Base-by-base conservation (phyloP, 129 eudicot species). In the Tagetes patula region DNA sequence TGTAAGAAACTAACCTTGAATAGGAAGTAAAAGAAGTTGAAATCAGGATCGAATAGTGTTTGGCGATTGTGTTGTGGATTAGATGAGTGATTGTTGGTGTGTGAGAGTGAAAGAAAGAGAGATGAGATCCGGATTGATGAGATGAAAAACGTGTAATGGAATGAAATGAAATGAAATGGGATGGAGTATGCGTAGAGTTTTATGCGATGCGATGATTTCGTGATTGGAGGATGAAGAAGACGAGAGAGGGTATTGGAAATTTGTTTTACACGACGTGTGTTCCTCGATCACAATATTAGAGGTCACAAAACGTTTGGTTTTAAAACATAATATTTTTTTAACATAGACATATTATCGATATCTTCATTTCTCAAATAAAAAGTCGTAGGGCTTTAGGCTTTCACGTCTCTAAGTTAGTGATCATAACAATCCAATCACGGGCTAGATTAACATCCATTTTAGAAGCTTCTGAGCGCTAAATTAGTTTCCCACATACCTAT, bases 201-300 rank as follows among this genome's bases (percentile, higher is more conserved):
- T 60, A 60, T 39, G 52, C n/a, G 67, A 67, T 66, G 76, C 55
- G 76, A 43, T 46, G 48, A 64, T 49, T 53, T 78, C 59, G 73
- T 71, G 77, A 78, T 52, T 53, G 77, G 71, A 52, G 82, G 45
- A 61, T 43, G 60, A 70, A 70, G 63, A 69, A 3, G 71, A 70
- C n/a, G n/a, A n/a, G n/a, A 36, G 61, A 69, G 45, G 47, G 68
- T 33, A 73, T 60, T 41, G 34, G 34, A 65, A 63, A 49, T 47
- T 47, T 48, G 34, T 47, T 27, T 27, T 73, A n/a, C 47, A 38
- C 11, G 32, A 61, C 47, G 38, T 73, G 77, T 47, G 61, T 60
- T 48, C 62, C 33, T 73, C 47, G 69, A n/a, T n/a, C n/a, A n/a
- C n/a, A n/a, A 36, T 45, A n/a, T 60, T 20, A 58, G 58, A 76